These are phyloP conservation scores for Orbilia quercus DNA, from an alignment of 2,329 filamentous ascomycete genomes.

Conservation along the genomic window DNA sequence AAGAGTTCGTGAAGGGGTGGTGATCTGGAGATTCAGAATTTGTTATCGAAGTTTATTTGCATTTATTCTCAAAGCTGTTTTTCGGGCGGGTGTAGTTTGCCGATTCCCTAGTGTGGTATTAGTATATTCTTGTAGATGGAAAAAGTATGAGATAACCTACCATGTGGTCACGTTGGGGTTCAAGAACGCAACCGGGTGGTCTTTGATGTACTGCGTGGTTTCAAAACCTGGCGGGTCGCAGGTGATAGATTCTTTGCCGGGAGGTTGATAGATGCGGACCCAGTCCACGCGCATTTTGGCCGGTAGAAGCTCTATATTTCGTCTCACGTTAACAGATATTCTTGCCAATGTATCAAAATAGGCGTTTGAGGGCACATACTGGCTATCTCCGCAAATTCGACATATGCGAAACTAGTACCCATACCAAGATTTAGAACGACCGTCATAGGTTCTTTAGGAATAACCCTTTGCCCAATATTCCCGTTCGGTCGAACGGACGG, in stretches of 20 bases:
- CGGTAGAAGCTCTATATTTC: conserved; percentile 62
- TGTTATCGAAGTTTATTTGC: no score
- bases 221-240: conserved; percentile 69
- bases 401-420: conserved; percentile 66
- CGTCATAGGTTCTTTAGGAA: conserved; percentile 69
- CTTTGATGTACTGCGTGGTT: conserved; percentile 67
- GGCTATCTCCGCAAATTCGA: conserved; percentile 62
- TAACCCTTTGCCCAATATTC: conserved; percentile 66
- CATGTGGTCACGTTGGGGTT: conserved; percentile 67
- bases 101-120: conserved; percentile 13
- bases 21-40: no score
- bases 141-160: conserved; percentile 30
- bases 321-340: conserved; percentile 3
- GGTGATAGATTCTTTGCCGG: conserved; percentile 66
- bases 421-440: conserved; percentile 69
- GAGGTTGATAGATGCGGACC: conserved; percentile 69
- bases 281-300: conserved; percentile 69
- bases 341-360: neutral
- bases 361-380: conserved; percentile 20
- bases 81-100: conserved; percentile 48
- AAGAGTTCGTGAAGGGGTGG: neutral
- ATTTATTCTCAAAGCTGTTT: conserved; percentile 54
- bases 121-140: neutral
- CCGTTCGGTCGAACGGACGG: conserved; percentile 68
- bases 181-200: conserved; percentile 66